Conservation (phyloP, 2,329 filamentous ascomycete species). For the Parastagonospora nodorum region DNA sequence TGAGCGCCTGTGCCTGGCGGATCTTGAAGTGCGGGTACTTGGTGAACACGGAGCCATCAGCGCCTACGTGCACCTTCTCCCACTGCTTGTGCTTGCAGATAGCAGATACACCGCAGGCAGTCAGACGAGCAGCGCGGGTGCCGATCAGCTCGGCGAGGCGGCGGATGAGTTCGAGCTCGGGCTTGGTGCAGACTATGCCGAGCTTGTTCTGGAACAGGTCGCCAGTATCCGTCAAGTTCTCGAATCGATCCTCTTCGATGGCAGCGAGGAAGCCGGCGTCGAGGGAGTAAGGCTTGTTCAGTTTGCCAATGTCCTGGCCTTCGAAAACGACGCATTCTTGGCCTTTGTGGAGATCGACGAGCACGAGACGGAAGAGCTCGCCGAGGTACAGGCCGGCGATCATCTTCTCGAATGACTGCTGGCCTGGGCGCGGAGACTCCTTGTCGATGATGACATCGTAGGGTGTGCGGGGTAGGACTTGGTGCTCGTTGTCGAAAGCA, state of each 20-base stretch:
- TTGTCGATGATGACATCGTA: constrained; percentile 90
- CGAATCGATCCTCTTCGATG: constrained; percentile 94
- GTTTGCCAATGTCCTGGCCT: constrained; percentile 76
- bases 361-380: constrained; percentile 87
- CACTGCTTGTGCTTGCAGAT: constrained; percentile 97
- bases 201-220: constrained; percentile 82
- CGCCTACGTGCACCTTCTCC: constrained; percentile 87
- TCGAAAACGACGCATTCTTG: constrained; percentile 72
- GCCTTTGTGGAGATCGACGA: constrained; percentile 80
- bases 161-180: constrained; percentile 88
- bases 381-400: constrained; percentile 93
- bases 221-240: constrained; percentile 88
- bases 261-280: constrained; percentile 92
- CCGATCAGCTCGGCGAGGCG: constrained; percentile 92
- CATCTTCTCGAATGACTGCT: constrained; percentile 98
- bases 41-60: constrained; percentile 97
- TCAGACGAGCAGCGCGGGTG: constrained; percentile 89
- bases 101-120: constrained; percentile 91
- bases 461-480: constrained; percentile 81
- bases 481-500: constrained; percentile 93
- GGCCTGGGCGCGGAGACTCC: constrained; percentile 87
- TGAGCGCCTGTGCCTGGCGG: constrained; percentile 83
- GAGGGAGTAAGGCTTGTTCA: constrained; percentile 85
- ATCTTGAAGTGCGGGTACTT: constrained; percentile 99
- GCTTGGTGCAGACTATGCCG: constrained; percentile 68